A percentile compares a stretch with the other conserved stretches of the same genome.
Evolutionary conservation across 140 eudicot genomes (phyloP).

Genomic region (Stevia rebaudiana): DNA sequence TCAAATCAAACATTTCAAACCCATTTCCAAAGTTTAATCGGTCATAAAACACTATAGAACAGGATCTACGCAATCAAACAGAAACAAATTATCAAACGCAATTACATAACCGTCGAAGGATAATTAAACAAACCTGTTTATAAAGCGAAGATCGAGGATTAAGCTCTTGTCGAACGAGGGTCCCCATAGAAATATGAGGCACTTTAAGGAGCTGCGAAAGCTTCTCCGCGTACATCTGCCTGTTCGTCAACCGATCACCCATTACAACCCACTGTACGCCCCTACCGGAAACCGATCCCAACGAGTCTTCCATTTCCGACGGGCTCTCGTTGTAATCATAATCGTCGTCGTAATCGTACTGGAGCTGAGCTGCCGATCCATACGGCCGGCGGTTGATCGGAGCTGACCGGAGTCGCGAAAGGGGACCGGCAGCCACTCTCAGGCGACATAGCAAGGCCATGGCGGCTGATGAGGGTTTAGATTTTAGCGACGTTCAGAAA

Average conservation of each 20-base stretch:
- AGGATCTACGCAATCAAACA: background rate
- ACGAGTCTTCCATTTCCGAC: constrained; percentile 41
- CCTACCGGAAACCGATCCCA: constrained; percentile 62
- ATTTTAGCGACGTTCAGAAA: constrained; percentile 14
- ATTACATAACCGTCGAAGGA: background rate
- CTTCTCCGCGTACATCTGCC: constrained; percentile 73
- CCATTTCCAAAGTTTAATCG: background rate
- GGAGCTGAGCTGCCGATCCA: constrained; percentile 80
- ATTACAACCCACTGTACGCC: constrained; percentile 94
- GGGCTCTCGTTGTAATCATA: constrained; percentile 30
- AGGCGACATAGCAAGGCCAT: constrained; percentile 64
- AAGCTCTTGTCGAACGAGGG: constrained; percentile 89
- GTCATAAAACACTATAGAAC: background rate
- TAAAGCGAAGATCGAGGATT: constrained; percentile 69
- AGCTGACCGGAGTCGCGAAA: constrained; percentile 19
- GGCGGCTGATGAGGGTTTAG: constrained; percentile 42
- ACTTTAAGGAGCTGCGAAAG: constrained; percentile 72
- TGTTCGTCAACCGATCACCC: constrained; percentile 76
- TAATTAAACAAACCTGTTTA: constrained; percentile 45
- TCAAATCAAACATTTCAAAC: background rate
- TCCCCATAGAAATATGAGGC: constrained; percentile 86
- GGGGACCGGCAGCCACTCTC: constrained; percentile 33
- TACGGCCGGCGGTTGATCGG: constrained; percentile 31
- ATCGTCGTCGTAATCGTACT: constrained; percentile 48
- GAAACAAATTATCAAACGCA: background rate